These are phyloP conservation scores for Quaeritorhiza haematococci DNA, from an alignment of 371 early-diverging fungal genomes.

Conservation along the genomic window DNA sequence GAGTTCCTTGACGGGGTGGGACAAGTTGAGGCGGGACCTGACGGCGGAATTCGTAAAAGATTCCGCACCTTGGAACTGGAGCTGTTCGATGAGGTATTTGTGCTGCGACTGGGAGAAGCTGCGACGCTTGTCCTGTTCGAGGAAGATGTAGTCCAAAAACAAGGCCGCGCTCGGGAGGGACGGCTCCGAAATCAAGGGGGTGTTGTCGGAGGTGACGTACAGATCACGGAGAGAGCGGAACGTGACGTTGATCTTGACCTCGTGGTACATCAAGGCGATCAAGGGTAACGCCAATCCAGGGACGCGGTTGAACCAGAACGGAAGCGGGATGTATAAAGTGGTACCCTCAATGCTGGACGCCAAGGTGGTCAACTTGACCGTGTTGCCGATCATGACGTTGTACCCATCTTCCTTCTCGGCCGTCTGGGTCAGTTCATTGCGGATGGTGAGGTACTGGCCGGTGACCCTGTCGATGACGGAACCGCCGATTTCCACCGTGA, in stretches of 20 bases:
- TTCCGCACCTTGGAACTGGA: conserved; percentile 3
- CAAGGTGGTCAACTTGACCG: background rate
- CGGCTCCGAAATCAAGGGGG: background rate
- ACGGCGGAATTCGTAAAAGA: background rate
- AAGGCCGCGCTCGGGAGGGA: background rate
- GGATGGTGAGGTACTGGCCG: background rate
- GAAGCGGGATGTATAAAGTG: background rate
- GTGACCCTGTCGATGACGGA: background rate
- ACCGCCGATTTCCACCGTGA: conserved; percentile 4
- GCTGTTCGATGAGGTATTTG: conserved; percentile 8
- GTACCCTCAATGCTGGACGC: background rate
- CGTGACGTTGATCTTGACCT: conserved; percentile 3
- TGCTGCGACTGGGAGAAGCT: background rate
- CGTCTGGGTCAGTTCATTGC: conserved; percentile 7
- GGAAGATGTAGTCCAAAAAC: conserved; percentile 9
- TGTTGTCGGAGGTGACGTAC: background rate
- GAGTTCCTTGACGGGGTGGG: conserved; percentile 13
- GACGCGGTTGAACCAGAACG: background rate
- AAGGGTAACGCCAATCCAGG: conserved; percentile 5
- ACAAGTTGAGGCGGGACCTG: background rate
- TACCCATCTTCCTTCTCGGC: conserved; percentile 7
- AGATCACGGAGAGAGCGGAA: background rate
- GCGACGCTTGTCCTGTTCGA: conserved; percentile 6
- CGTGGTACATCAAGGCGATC: conserved; percentile 8
- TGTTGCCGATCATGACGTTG: conserved; percentile 6